Evolutionary conservation across 2,329 filamentous ascomycete species (phyloP), one percentile per base, ranked within the genome.

Genomic region (Nemania abortiva): DNA sequence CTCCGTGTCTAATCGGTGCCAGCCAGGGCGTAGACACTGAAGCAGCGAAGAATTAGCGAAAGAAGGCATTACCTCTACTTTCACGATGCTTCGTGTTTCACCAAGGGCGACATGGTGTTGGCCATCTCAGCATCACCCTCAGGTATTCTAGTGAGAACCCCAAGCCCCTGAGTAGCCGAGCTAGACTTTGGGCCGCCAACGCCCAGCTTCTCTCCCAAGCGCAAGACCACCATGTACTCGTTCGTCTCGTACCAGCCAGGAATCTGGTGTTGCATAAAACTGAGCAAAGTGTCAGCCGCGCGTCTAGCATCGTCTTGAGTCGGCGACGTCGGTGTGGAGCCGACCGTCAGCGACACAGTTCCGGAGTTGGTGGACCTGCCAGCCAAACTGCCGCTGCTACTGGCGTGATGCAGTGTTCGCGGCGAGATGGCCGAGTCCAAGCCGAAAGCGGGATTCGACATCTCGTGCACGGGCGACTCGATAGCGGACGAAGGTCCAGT

Each of bases 301-400:
- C 89, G 87, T 47, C 92, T 88, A 3, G 95, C 95, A 79, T 98
- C 94, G 74, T 98, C 94, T 73, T 94, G 92, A 0, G 91, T 94
- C 0, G 92, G 92, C 1, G 91, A 92, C 31, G 81, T 87, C 1
- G 90, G 86, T 58, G 89, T 86, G 49, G 87, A 86, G 69, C 88
- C 83, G 45, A 89, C 83, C 1, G 82, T 80, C 18, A 81, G 81
- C 63, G 73, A 79, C 60, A 74, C 75, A 18, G 70, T 75, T 47
- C 73, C 77, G 3, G 81, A 82, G 29, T 77, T 74, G 6, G 78
- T 79, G 1, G 81, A 80, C 20, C 80, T 79, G 9, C 80, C 81
- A 52, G 79, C 79, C 68, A 87, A 80, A 70, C 84, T 87, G 65
- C 82, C 79, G 72, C 80, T 86, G 77, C 85, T 87, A 72, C 82